Percentiles rank a stretch among this genome's conserved stretches.
These are phyloP conservation scores for Craspedostauros australis DNA, from an alignment of 108 stramenopile species.

Conservation along the genomic window DNA sequence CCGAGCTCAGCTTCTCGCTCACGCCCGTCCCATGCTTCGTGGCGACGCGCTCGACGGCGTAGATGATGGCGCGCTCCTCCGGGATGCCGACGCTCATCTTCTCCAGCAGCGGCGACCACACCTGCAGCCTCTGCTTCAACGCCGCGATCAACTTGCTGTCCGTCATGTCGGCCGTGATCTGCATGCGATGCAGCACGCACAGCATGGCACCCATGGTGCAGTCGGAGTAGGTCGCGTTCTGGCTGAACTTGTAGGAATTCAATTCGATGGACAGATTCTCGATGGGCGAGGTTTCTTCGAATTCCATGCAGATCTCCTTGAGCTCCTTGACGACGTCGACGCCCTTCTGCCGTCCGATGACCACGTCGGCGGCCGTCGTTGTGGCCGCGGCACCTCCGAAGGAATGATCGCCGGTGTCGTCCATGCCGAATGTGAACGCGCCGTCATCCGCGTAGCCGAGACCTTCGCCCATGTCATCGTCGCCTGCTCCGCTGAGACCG, in stretches of 20 bases:
- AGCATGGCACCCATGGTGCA: conserved; percentile 67
- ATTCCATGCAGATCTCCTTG: conserved; percentile 79
- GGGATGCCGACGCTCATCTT: conserved; percentile 67
- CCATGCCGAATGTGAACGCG: conserved; percentile 30
- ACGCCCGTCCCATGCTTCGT: conserved; percentile 31
- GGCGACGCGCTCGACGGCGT: conserved; percentile 60
- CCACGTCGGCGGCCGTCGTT: conserved; percentile 32
- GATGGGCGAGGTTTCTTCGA: conserved; percentile 63
- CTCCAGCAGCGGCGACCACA: conserved; percentile 72
- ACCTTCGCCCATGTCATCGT: conserved; percentile 30
- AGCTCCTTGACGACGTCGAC: conserved; percentile 84
- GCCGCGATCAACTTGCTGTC: conserved; percentile 54
- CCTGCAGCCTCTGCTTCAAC: conserved; percentile 54
- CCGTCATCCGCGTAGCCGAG: conserved; percentile 24
- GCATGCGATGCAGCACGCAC: conserved; percentile 62
- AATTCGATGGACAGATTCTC: conserved; percentile 86
- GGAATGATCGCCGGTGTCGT: conserved; percentile 8
- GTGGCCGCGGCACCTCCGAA: conserved; percentile 12
- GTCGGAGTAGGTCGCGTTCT: conserved; percentile 83
- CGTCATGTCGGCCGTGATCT: conserved; percentile 39
- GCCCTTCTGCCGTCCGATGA: conserved; percentile 78
- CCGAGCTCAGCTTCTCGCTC: conserved; percentile 42
- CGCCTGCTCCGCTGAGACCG: conserved; percentile 41
- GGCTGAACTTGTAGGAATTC: conserved; percentile 89
- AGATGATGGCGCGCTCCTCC: conserved; percentile 73